Base-by-base conservation (phyloP, 768 basidiomycete genomes). In the Phanerodontia chrysosporium region DNA sequence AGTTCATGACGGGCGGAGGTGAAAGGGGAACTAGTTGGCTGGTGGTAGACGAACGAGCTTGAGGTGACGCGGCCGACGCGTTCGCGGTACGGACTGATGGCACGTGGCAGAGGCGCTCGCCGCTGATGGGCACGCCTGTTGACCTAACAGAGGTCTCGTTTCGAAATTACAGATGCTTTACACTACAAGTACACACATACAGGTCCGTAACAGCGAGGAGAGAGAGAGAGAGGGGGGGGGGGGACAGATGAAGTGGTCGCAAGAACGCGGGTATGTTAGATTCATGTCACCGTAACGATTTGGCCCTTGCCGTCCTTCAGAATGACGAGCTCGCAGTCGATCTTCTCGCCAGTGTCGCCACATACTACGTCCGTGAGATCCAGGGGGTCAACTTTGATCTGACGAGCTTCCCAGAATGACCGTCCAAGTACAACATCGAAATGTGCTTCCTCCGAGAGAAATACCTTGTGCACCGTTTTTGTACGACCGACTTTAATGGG, bases 381-480 rank as follows among this genome's bases (percentile, higher is more conserved):
- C 42, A 87, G 76, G 0, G 87, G 76, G 68, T 89, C 92, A 29
- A 84, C 85, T 71, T 87, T 88, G 63, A 98, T 85, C 67, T 89
- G 88, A 69, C 61, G 76, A 67, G 80, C 86, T 79, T 89, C 89
- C 62, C 88, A 84, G 67, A 97, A 95, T 24, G 85, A 86, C 25
- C 95, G 80, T 1, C 95, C 95, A 6, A 98, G 81, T 4, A 98
- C 89, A 49, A 98, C 91, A 66, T 97, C 95, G 72, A 98, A 98
- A 67, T 98, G 94, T 0, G 89, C 86, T 70, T 97, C 95, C 69
- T 99, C 97, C 3, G 91, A 89, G 29, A 98, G 81, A 72, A 91
- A 95, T 9, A 98, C 95, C 0, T 83, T 68, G 53, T 76, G 76
- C 27, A 65, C 69, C 1, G 75, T 75, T 61, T 73, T 75, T 32